Evolutionary conservation across 176 grass and related monocot genomes (phyloP).

Genomic region (Oryza punctata): DNA sequence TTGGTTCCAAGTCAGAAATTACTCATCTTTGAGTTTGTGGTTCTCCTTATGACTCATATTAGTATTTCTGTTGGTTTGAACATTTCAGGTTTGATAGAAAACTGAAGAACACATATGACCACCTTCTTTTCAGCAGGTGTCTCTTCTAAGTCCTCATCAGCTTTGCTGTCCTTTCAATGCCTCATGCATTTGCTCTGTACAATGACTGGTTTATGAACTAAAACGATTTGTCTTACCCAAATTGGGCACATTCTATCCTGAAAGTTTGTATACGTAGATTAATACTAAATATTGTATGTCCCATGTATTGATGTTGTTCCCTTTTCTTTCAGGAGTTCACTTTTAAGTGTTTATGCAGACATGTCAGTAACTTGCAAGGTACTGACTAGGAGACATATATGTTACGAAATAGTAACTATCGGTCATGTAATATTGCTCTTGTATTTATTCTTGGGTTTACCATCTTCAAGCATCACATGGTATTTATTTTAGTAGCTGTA

Average conservation of each 20-base stretch:
- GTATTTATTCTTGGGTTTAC: not conserved
- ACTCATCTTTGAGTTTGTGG: not conserved
- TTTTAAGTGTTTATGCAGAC: slow-evolving; percentile 98
- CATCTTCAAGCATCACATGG: slow-evolving; percentile 1
- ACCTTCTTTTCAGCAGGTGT: slow-evolving; percentile 98
- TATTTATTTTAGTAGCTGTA: slow-evolving; percentile 2
- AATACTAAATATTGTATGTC: slow-evolving; percentile 8
- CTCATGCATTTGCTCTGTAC: slow-evolving; percentile 29
- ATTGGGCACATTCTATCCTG: not conserved
- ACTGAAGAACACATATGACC: slow-evolving; percentile 91
- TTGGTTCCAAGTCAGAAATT: slow-evolving; percentile 34
- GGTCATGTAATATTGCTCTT: not conserved
- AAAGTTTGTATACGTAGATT: slow-evolving; percentile 8
- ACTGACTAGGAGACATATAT: slow-evolving; percentile 28
- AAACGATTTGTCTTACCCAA: slow-evolving; percentile 17
- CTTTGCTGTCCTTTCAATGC: slow-evolving; percentile 17
- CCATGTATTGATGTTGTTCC: slow-evolving; percentile 35
- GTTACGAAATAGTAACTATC: slow-evolving; percentile 26
- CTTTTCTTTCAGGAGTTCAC: slow-evolving; percentile 79
- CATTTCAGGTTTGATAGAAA: slow-evolving; percentile 91
- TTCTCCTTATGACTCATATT: slow-evolving; percentile 26
- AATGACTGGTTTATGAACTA: slow-evolving; percentile 15
- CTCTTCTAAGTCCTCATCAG: slow-evolving; percentile 19
- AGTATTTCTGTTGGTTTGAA: slow-evolving; percentile 39
- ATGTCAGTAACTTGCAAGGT: slow-evolving; percentile 98